Conservation (phyloP, 768 basidiomycete genomes). For the Tulasnella sp. region DNA sequence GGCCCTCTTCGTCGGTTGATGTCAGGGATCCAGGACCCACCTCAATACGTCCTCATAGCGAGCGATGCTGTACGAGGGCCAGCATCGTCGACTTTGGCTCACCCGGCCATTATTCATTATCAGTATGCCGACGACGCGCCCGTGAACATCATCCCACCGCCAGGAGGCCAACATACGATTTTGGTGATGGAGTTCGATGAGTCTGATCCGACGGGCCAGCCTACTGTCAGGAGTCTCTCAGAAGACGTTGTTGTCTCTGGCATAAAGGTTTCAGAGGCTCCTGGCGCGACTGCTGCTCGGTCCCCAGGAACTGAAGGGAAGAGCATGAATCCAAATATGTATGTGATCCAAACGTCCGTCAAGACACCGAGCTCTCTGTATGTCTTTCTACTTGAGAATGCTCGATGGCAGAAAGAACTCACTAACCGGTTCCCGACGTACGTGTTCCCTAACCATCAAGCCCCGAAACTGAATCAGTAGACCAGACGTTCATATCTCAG, state of each 20-base stretch:
- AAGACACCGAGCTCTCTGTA: neutral
- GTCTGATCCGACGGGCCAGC: conserved; percentile 38
- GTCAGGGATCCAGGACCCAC: conserved; percentile 2
- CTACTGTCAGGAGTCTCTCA: conserved; percentile 52
- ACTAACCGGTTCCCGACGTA: neutral
- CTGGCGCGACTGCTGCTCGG: conserved; percentile 52
- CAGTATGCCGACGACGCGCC: conserved; percentile 81
- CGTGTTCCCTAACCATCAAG: neutral
- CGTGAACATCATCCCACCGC: conserved; percentile 61
- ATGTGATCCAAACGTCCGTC: conserved; percentile 62
- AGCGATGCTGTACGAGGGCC: neutral
- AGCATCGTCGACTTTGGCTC: conserved; percentile 49
- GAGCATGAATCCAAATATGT: conserved; percentile 64
- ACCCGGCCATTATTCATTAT: conserved; percentile 72
- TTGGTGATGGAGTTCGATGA: conserved; percentile 73
- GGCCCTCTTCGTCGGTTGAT: no score
- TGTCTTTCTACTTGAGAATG: neutral
- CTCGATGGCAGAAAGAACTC: neutral
- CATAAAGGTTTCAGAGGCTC: conserved; percentile 71
- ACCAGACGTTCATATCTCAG: conserved; percentile 19
- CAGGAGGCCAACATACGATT: conserved; percentile 64
- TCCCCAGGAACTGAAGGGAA: neutral
- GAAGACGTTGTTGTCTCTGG: conserved; percentile 55
- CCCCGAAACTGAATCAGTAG: neutral
- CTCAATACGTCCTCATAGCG: neutral